phyloP scores from a whole-genome alignment of 257 asterid species.

The Echites panduratus region DNA sequence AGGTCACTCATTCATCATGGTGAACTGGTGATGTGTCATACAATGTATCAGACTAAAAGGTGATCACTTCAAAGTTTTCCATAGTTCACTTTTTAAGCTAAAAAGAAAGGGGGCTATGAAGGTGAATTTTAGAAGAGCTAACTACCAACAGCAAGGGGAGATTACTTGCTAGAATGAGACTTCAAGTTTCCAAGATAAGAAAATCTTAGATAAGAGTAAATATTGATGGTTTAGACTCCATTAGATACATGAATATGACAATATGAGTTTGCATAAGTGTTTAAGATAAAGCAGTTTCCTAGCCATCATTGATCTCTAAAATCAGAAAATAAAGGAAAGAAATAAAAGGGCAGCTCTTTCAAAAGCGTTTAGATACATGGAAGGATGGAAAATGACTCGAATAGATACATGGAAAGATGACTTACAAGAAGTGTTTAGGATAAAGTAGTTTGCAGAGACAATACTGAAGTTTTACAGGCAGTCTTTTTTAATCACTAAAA shows the following conservation, averaged over 20 bases:
- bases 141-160: not conserved
- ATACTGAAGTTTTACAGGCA: not conserved
- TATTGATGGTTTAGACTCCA: not conserved
- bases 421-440: not conserved
- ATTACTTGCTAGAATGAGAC: not conserved
- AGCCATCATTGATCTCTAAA: not conserved
- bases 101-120: not conserved
- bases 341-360: not conserved
- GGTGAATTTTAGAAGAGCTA: not conserved
- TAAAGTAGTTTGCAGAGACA: not conserved
- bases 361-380: no score
- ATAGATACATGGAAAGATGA: not conserved
- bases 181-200: not conserved
- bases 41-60: not conserved
- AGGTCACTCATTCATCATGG: not conserved
- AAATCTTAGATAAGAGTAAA: not conserved
- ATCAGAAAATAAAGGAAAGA: no score
- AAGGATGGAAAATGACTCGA: not conserved
- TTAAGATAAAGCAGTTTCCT: not conserved
- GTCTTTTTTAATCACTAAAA: no score
- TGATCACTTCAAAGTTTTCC: not conserved
- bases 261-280: not conserved
- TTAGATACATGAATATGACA: not conserved
- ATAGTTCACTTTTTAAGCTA: not conserved
- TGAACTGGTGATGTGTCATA: not conserved